phyloP scores from a whole-genome alignment of 768 basidiomycete genomes.

The Hericium alpestre region DNA sequence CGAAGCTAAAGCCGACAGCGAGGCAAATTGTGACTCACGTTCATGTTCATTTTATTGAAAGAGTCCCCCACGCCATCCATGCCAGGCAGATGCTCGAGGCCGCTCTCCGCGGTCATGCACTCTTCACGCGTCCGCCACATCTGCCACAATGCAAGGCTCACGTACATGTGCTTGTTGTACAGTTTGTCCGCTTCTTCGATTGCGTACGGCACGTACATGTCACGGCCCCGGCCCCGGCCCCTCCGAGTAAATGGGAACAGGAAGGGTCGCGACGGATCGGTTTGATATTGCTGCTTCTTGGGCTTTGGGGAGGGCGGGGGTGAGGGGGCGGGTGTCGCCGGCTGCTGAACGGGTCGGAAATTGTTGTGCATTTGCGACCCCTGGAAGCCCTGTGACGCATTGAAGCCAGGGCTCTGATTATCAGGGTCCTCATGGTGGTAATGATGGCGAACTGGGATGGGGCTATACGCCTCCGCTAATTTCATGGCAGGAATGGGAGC shows the following conservation, averaged over 20 bases:
- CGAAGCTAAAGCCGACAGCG: not conserved
- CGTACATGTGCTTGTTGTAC: constrained; percentile 83
- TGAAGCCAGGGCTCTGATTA: constrained; percentile 30
- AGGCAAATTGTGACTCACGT: constrained; percentile 12
- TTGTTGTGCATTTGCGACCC: constrained; percentile 28
- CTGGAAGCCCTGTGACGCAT: constrained; percentile 20
- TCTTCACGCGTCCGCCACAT: constrained; percentile 96
- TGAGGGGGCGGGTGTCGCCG: constrained; percentile 84
- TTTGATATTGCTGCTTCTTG: constrained; percentile 98
- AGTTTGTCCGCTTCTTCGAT: constrained; percentile 92
- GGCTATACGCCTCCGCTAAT: constrained; percentile 83
- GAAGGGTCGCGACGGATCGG: constrained; percentile 89
- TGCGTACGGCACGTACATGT: constrained; percentile 80
- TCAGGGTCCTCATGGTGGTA: constrained; percentile 81
- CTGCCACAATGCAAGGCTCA: constrained; percentile 80
- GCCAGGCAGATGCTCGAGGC: constrained; percentile 71
- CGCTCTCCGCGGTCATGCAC: constrained; percentile 88
- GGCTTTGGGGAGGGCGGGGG: constrained; percentile 80
- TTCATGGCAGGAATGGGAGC: constrained; percentile 39
- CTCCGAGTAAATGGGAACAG: constrained; percentile 88
- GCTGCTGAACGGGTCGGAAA: constrained; percentile 44
- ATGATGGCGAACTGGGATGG: constrained; percentile 88
- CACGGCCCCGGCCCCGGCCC: constrained; percentile 37
- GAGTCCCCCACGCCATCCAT: constrained; percentile 45
- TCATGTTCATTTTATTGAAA: constrained; percentile 20